Base-by-base conservation (phyloP, 345 rosid genomes). In the Rhodomyrtus tomentosa region DNA sequence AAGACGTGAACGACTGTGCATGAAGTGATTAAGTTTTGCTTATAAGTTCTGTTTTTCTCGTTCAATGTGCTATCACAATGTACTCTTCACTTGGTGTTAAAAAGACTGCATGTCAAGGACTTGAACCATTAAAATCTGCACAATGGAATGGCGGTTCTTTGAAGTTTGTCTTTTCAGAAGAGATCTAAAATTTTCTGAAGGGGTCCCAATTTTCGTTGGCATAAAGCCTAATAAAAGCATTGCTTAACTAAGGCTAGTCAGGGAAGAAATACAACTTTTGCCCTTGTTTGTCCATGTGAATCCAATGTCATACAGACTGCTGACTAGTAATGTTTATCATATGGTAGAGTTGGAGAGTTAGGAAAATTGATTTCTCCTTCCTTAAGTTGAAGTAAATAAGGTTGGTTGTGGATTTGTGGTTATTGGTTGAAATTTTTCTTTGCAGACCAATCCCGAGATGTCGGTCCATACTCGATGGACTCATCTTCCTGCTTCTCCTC, bases 381-480 rank as follows among this genome's bases (percentile, higher is more conserved):
- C 18, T 62, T 62, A 32, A 29, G 74, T 62, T 62, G 74, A 42
- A 62, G 42, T 54, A 50, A 48, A 59, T 13, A 42, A 0, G 56
- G 55, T 53, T 40, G 29, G 21, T 54, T 42, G 73, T 55, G 85
- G 29, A 76, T 82, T 29, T 79, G 18, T 68, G 25, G 8, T n/a
- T 54, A 62, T 10, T 48, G 82, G 59, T 86, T 84, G 40, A 48
- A 85, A 85, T 84, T 85, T 49, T 84, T 74, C 51, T 84, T 85
- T 73, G 76, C 94, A 95, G 99, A 88, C 97, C 42, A 84, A 98
- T 81, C 90, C 95, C 68, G 98, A 95, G 87, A 88, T 92, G 89
- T 88, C 96, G 4, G 91, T 92, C 81, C 95, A 93, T 89, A 93
- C 95, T 89, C 94, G 91, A 55, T 95, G 99, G 98, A 88, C 98